Evolutionary conservation across 306 rosid species (phyloP).

Genomic region (Corylus heterophylla): DNA sequence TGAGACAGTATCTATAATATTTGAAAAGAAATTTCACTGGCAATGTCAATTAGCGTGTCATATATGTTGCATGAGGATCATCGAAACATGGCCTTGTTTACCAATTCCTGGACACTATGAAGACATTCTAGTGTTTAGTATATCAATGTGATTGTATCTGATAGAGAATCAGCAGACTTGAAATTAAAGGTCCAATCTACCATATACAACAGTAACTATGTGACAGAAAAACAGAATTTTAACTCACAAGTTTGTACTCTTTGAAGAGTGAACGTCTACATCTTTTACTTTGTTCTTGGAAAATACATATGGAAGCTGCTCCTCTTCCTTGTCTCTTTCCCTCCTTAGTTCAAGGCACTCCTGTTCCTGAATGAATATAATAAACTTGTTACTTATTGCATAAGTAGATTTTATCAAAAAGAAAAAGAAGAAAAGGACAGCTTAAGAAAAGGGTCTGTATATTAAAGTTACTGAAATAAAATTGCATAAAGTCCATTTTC

Average conservation of each 20-base stretch:
- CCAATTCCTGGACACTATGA: slow-evolving; percentile 12
- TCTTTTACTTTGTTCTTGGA: slow-evolving; percentile 42
- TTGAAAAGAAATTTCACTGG: neutral
- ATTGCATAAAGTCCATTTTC: neutral
- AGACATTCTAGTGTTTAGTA: neutral
- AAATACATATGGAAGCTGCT: slow-evolving; percentile 36
- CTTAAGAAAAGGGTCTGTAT: neutral
- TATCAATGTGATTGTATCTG: neutral
- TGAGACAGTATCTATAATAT: slow-evolving; percentile 6
- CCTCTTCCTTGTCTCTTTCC: slow-evolving; percentile 56
- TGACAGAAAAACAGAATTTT: neutral
- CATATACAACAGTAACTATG: neutral
- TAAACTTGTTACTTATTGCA: neutral
- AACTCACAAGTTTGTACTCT: slow-evolving; percentile 56
- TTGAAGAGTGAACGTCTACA: slow-evolving; percentile 24
- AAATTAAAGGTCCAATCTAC: neutral
- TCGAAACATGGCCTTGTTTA: neutral
- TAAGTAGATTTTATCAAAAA: neutral
- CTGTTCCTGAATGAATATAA: slow-evolving; percentile 64
- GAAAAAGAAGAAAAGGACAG: neutral
- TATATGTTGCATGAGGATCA: slow-evolving; percentile 20
- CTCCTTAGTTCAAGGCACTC: slow-evolving; percentile 60
- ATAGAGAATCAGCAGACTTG: neutral
- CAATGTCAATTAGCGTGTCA: slow-evolving; percentile 4
- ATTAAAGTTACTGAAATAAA: neutral